Conservation (phyloP, 2,329 filamentous ascomycete genomes). For the Fusarium sarcochroum region DNA sequence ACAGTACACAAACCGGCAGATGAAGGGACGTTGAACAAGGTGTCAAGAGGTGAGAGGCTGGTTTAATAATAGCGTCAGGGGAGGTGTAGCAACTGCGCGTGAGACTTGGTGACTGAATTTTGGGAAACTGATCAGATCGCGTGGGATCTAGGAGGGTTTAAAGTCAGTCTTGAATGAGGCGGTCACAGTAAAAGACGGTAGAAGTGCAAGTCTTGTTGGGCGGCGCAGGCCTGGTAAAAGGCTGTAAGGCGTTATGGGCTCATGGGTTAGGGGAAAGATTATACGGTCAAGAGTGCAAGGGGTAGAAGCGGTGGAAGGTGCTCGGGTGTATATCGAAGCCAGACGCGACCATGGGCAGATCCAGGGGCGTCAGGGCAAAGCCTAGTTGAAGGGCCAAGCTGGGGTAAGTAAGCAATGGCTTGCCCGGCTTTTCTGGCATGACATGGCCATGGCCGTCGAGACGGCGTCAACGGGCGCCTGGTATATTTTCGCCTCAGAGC, state of each 20-base stretch:
- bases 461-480: constrained; percentile 14
- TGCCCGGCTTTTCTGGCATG: constrained; percentile 28
- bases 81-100: constrained; percentile 3
- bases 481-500: constrained; percentile 14
- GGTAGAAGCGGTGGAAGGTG: constrained; percentile 39
- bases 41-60: constrained; percentile 14
- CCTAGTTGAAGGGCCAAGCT: constrained; percentile 12
- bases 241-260: constrained; percentile 19
- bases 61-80: constrained; percentile 10
- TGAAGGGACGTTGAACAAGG: constrained; percentile 20
- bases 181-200: constrained; percentile 36
- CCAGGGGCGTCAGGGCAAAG: constrained; percentile 32
- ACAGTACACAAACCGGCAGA: constrained; percentile 32
- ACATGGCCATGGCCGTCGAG: constrained; percentile 11
- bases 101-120: constrained; percentile 20
- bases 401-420: constrained; percentile 42
- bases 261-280: constrained; percentile 46
- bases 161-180: constrained; percentile 42
- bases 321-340: constrained; percentile 29
- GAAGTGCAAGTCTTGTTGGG: constrained; percentile 19
- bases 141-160: constrained; percentile 25
- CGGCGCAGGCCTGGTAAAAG: constrained; percentile 30
- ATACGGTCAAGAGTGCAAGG: constrained; percentile 39
- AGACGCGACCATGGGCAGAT: constrained; percentile 45
- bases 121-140: constrained; percentile 30